A percentile compares a stretch with the other conserved stretches of the same genome.
Evolutionary conservation across 2,329 filamentous ascomycete genomes (phyloP).

Genomic region (Paraconiothyrium brasiliense): DNA sequence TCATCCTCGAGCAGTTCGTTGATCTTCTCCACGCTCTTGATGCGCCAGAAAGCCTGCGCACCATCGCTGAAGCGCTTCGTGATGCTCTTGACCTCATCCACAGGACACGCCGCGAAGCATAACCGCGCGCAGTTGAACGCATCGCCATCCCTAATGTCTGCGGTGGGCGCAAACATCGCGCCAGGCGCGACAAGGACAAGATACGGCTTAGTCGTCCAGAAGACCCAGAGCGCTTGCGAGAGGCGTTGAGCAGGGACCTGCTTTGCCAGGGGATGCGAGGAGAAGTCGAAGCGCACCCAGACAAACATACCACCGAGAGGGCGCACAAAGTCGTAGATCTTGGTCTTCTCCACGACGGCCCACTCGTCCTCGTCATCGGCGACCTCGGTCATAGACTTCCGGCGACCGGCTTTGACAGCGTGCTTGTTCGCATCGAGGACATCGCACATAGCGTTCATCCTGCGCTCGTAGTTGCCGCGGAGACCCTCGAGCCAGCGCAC

Average conservation of each 20-base stretch:
- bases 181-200: conserved; percentile 77
- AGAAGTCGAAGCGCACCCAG: conserved; percentile 79
- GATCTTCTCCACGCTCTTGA: conserved; percentile 72
- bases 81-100: conserved; percentile 71
- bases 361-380: conserved; percentile 67
- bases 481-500: conserved; percentile 90
- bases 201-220: conserved; percentile 74
- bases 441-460: conserved; percentile 82
- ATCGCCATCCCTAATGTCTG: conserved; percentile 64
- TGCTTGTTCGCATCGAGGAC: conserved; percentile 75
- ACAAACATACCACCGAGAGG: conserved; percentile 92
- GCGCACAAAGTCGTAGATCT: conserved; percentile 79
- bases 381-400: conserved; percentile 43
- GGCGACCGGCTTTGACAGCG: conserved; percentile 69
- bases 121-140: conserved; percentile 79
- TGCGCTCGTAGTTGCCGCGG: conserved; percentile 81
- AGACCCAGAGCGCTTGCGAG: conserved; percentile 73
- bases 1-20: conserved; percentile 66
- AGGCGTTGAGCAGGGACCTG: conserved; percentile 66
- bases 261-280: conserved; percentile 74
- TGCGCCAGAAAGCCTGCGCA: conserved; percentile 78
- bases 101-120: conserved; percentile 86
- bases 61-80: conserved; percentile 73
- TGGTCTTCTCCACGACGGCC: conserved; percentile 77
- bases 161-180: conserved; percentile 74